Conservation (phyloP, 768 basidiomycete genomes). For the Auricularia cornea region DNA sequence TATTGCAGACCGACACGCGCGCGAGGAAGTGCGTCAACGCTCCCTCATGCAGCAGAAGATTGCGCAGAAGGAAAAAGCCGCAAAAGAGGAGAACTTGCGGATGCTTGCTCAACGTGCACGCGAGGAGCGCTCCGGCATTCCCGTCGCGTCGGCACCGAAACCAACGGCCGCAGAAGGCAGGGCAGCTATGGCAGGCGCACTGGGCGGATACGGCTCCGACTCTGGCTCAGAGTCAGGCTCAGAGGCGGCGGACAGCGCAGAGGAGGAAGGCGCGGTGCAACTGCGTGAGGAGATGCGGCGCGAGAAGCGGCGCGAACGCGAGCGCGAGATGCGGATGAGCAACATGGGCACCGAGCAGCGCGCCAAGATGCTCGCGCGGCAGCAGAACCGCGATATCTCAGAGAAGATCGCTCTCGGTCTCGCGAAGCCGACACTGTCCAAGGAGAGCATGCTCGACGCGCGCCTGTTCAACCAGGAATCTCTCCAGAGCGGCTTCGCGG, state of each 20-base stretch:
- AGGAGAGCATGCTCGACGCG: constrained; percentile 96
- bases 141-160: constrained; percentile 33
- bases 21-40: constrained; percentile 95
- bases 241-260: constrained; percentile 37
- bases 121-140: constrained; percentile 83
- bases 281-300: constrained; percentile 85
- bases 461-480: constrained; percentile 97
- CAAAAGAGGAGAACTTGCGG: constrained; percentile 93
- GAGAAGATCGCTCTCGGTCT: constrained; percentile 98
- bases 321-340: constrained; percentile 96
- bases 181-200: constrained; percentile 62
- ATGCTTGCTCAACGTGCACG: constrained; percentile 91
- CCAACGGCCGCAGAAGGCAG: constrained; percentile 56
- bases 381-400: constrained; percentile 98
- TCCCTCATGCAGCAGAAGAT: constrained; percentile 97
- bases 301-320: constrained; percentile 89
- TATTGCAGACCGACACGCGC: constrained; percentile 92
- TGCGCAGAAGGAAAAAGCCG: constrained; percentile 96
- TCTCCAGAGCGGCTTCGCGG: constrained; percentile 69
- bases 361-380: constrained; percentile 89
- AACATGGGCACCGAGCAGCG: constrained; percentile 98
- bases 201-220: constrained; percentile 84
- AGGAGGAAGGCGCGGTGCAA: constrained; percentile 78
- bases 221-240: constrained; percentile 52
- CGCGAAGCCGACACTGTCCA: constrained; percentile 91